Evolutionary conservation across 768 basidiomycete genomes (phyloP).

Genomic region (Lentinus tigrinus): DNA sequence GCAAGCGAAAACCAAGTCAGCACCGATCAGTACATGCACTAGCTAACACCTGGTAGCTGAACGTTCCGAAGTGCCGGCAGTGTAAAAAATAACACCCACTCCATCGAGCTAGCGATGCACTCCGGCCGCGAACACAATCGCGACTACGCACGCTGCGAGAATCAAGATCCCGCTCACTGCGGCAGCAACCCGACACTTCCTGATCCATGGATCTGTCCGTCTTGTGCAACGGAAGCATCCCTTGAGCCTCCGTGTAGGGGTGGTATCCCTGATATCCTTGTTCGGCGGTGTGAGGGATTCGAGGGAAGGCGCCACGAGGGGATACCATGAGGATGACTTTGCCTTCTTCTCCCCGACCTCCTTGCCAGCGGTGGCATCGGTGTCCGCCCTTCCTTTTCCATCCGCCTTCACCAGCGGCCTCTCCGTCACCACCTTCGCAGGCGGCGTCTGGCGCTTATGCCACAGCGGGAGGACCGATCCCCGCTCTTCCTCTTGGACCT

Average conservation of each 20-base stretch:
- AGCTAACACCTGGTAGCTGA: too few species aligned
- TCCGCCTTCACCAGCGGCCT: conserved; percentile 3
- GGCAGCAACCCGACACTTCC: conserved; percentile 56
- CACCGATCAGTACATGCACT: too few species aligned
- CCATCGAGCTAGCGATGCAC: background rate
- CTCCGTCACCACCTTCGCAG: conserved; percentile 35
- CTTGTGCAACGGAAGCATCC: conserved; percentile 14
- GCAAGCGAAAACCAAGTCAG: too few species aligned
- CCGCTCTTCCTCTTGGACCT: conserved; percentile 35
- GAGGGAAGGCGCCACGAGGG: conserved; percentile 55
- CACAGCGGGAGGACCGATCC: conserved; percentile 20
- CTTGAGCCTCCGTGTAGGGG: conserved; percentile 19
- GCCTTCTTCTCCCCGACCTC: background rate
- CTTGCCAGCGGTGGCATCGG: background rate
- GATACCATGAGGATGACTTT: conserved; percentile 43
- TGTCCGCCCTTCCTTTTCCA: conserved; percentile 37
- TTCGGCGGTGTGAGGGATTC: conserved; percentile 27
- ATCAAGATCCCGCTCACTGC: conserved; percentile 57
- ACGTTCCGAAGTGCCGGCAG: too few species aligned
- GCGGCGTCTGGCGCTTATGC: conserved; percentile 45
- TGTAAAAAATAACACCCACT: too few species aligned
- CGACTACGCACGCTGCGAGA: conserved; percentile 46
- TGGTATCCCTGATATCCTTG: conserved; percentile 13
- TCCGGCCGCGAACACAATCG: conserved; percentile 31
- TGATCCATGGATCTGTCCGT: conserved; percentile 37